Evolutionary conservation across 164 flowering plant genomes (phyloP), one percentile per base, ranked within the genome.

Genomic region (Pachysandra terminalis): DNA sequence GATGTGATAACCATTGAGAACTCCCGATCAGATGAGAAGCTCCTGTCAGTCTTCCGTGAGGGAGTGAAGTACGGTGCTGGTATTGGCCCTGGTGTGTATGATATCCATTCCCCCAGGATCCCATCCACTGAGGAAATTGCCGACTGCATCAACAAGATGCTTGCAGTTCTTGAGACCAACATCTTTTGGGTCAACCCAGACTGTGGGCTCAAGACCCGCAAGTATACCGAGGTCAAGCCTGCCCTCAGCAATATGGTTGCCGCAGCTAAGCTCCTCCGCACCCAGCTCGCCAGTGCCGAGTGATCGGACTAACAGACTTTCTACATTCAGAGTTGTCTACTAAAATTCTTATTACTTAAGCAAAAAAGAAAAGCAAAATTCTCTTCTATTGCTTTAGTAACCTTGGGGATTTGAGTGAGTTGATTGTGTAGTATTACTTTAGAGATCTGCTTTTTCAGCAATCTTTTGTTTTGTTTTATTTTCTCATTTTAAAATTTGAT

Each of bases 131-230:
- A 86, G 49, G 87, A 84, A 63, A 82, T 86, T 32, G 85, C 83
- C 27, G 87, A 84, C 76, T 68, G 87, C 49, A 75, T 86, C 70
- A 79, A 79, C 80, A 84, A 86, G 74, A 86, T 82, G 87, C 90
- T 81, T 72, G 87, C 85, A 0, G 90, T 86, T 16, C 82, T 86
- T 0, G 86, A 82, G 76, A 79, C 74, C 28, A 82, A 86, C 77
- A 80, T 84, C 61, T 67, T 86, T 45, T 86, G 90, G 90, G 86
- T 86, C n/a, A 86, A 84, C 83, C 90, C 90, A 16, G 87, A 86
- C 67, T 86, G 90, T 77, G 90, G 90, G 13, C 86, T 86, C 54
- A 84, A 86, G 85, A 86, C 86, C 21, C 81, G 90, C 63, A 86
- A 86, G 74, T 86, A 86, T 64, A 0, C 76, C 15, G 90, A 86